phyloP scores from a whole-genome alignment of 352 stramenopile genomes.

The Aphanomyces invadans region DNA sequence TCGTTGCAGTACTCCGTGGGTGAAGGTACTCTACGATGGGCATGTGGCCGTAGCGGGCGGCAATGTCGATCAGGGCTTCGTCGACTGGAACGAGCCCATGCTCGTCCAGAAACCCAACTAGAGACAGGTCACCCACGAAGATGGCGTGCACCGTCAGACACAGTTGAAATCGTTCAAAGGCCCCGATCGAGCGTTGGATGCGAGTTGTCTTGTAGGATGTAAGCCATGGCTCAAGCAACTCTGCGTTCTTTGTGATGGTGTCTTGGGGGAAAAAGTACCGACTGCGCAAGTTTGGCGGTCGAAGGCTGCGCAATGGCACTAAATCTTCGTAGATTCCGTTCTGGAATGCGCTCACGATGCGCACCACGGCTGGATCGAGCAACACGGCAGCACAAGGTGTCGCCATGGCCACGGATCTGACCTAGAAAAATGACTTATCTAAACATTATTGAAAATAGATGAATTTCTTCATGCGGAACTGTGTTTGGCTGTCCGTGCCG shows the following conservation, averaged over 20 bases:
- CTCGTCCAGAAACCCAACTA: neutral
- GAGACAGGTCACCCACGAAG: neutral
- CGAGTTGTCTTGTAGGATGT: neutral
- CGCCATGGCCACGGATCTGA: too few species aligned
- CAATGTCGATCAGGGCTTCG: neutral
- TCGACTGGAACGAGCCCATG: neutral
- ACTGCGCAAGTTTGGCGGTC: neutral
- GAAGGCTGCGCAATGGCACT: neutral
- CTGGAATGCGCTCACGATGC: neutral
- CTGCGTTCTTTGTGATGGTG: conserved; percentile 2
- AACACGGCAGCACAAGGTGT: neutral
- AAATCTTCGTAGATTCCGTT: conserved; percentile 3
- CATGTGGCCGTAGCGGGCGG: neutral
- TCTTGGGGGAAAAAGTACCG: conserved; percentile 11
- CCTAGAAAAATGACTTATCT: too few species aligned
- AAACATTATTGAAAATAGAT: too few species aligned
- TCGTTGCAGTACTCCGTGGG: neutral
- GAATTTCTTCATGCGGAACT: too few species aligned
- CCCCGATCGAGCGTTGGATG: neutral
- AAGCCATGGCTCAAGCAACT: neutral
- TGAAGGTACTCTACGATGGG: neutral
- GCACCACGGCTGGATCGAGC: neutral
- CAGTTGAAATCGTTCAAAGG: neutral
- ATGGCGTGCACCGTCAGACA: neutral
- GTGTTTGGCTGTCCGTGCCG: too few species aligned